Conservation (phyloP, 1,284 basidiomycete genomes). For the Binderoboletus segoi region DNA sequence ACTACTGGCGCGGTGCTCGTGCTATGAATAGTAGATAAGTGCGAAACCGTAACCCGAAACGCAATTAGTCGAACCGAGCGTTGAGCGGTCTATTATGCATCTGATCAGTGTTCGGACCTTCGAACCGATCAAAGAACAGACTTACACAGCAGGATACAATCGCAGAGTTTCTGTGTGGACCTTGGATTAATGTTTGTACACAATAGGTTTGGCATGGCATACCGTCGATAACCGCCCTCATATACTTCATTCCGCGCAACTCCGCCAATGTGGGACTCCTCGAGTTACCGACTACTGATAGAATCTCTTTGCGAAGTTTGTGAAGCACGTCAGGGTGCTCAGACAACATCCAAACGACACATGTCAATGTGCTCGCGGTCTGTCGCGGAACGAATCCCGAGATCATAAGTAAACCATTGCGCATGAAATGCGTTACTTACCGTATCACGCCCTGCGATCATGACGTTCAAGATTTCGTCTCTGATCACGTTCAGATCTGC, state of each 20-base stretch:
- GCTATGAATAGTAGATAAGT: too few species aligned
- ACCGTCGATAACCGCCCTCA: constrained; percentile 63
- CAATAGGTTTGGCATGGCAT: constrained; percentile 5
- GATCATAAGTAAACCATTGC: background rate
- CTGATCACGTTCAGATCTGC: constrained; percentile 25
- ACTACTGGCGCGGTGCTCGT: too few species aligned
- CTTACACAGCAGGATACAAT: constrained; percentile 61
- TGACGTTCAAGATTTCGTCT: constrained; percentile 45
- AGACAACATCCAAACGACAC: constrained; percentile 55
- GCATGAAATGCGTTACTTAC: constrained; percentile 22
- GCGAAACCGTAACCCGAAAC: too few species aligned
- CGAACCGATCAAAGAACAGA: background rate
- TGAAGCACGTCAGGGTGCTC: constrained; percentile 48
- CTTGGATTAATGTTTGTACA: background rate
- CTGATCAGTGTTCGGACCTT: too few species aligned
- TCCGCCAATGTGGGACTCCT: constrained; percentile 53
- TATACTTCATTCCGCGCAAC: constrained; percentile 56
- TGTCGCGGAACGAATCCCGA: constrained; percentile 25
- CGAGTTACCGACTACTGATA: constrained; percentile 45
- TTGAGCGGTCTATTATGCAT: too few species aligned
- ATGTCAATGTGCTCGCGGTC: constrained; percentile 56
- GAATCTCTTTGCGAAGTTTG: constrained; percentile 55
- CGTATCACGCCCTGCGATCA: constrained; percentile 46
- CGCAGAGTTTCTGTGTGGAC: constrained; percentile 52
- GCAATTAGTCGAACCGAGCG: too few species aligned